Evolutionary conservation across 192 early-diverging fungal genomes (phyloP), one percentile per base, ranked within the genome.

Genomic region (Funneliformis mosseae): DNA sequence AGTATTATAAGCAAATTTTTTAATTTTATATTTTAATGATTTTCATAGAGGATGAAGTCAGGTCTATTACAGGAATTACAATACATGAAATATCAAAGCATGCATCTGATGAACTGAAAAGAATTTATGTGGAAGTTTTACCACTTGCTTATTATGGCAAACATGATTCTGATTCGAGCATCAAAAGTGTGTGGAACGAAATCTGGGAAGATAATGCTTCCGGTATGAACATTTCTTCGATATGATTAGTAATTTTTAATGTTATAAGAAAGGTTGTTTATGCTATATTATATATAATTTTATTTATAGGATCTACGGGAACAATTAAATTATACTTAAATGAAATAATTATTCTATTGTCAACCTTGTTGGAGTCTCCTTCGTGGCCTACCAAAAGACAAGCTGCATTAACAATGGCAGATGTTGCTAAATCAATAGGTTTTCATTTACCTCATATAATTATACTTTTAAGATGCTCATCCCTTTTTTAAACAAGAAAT

Each of bases 361-460:
- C 87, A 27, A 81, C 80, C 1, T 83, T 93, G 45, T 81, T 95
- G 66, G 79, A 84, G 7, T 92, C 88, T 11, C 85, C 91, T 2
- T 94, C 92, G 0, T 96, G 95, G 95, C 86, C 77, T n/a, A 84
- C 94, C 18, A 95, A 95, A 85, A 88, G 90, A 77, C 92, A 94
- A 41, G 90, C 94, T 9, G 95, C 91, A 16, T 50, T 84, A 23
- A 87, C 93, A 7, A 78, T 96, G 33, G 88, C 87, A 21, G 90
- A 92, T 77, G 82, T 95, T 67, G 88, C 88, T 18, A 88, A 88
- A 70, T 84, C 87, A 16, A 75, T 88, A 59, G 87, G 88, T 83
- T 64, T 10, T 33, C 12, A 66, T 33, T 14, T 14, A 6, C 14
- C 3, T 4, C 33, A 10, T 25, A 67, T 18, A 38, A 38, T n/a